Evolutionary conservation across 306 rosid species (phyloP).

Genomic region (Fagus crenata): DNA sequence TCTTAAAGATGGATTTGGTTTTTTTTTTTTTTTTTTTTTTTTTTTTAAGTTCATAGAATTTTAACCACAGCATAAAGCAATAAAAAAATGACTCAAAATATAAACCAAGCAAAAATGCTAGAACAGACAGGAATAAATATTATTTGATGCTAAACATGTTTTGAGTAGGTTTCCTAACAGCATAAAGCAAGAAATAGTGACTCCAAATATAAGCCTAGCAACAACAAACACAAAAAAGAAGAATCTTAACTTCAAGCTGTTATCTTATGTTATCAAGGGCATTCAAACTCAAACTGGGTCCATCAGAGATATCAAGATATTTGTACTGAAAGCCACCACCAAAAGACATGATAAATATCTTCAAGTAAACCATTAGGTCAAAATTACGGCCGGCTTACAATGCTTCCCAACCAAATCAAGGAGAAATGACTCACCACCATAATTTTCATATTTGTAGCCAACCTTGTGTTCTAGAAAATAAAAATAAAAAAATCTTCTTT

Average conservation of each 20-base stretch:
- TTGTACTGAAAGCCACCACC: background rate
- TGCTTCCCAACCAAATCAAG: background rate
- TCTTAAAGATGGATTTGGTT: background rate
- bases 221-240: background rate
- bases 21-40: too few relatives aligned
- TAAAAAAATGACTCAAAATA: too few relatives aligned
- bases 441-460: background rate
- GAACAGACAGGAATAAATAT: background rate
- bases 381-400: background rate
- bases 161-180: background rate
- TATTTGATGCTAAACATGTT: constrained; percentile 19
- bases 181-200: too few relatives aligned
- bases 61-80: too few relatives aligned
- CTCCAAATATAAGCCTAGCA: background rate
- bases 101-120: background rate
- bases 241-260: background rate
- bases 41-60: background rate
- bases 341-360: background rate
- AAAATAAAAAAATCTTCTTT: too few relatives aligned
- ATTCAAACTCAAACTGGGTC: too few relatives aligned
- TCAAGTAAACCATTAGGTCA: background rate
- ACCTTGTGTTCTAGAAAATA: background rate
- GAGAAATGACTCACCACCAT: background rate
- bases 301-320: background rate
- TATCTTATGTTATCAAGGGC: background rate